A percentile compares a stretch with the other conserved stretches of the same genome.
Evolutionary conservation across 129 eudicot genomes (phyloP).

Genomic region (Glebionis coronaria): DNA sequence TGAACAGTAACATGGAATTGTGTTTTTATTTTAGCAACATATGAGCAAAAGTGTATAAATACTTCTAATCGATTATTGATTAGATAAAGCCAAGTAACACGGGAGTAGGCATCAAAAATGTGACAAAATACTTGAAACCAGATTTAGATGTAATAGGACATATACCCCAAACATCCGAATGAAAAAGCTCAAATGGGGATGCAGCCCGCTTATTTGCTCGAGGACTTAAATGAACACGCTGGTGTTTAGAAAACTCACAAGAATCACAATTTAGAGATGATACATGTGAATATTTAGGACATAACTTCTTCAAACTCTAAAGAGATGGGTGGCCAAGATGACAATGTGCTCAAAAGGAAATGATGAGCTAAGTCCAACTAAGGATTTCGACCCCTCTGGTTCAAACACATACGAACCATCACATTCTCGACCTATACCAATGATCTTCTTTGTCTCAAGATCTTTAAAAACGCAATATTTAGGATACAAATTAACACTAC

Average conservation of each 20-base stretch:
- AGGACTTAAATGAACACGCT: not conserved
- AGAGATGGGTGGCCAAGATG: constrained; percentile 1
- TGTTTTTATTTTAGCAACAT: not conserved
- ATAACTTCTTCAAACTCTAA: not conserved
- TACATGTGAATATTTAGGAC: not conserved
- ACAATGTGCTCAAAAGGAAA: not conserved
- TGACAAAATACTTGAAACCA: not conserved
- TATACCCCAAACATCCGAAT: not conserved
- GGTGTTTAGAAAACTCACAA: not conserved
- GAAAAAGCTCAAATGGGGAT: not conserved
- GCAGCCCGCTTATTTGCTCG: not conserved
- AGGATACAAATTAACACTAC: not conserved
- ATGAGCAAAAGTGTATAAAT: not conserved
- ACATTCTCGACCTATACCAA: not conserved
- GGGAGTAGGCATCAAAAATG: not conserved
- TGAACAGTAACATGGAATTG: not conserved
- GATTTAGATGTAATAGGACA: not conserved
- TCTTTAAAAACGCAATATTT: not conserved
- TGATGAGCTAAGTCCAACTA: not conserved
- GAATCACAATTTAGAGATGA: not conserved
- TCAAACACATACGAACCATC: not conserved
- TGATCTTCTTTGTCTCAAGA: not conserved
- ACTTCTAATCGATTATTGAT: not conserved
- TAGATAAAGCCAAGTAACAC: not conserved
- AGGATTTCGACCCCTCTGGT: not conserved